Base-by-base conservation (phyloP, 2,329 filamentous ascomycete species). In the Cyclaneusma minus region DNA sequence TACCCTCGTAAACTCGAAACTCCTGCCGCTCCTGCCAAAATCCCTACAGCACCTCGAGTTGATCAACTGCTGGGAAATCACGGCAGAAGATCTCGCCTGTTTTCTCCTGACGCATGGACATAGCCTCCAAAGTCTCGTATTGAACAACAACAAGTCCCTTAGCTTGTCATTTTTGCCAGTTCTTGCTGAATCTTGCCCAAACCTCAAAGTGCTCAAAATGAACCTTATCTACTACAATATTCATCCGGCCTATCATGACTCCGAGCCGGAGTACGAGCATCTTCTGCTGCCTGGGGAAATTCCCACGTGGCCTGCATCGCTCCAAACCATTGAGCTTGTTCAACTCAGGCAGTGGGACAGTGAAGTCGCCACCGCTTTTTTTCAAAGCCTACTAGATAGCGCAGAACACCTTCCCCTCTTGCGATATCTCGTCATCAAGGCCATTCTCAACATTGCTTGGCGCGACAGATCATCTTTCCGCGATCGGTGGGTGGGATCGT, bases 361-460 rank as follows among this genome's bases (percentile, higher is more conserved):
- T 1, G 60, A 65, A 17, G 68, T 72, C 0, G 83, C 83, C 0
- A 70, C 80, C 39, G 71, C 69, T 30, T 81, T 94, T 39, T 79
- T 94, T 38, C 63, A 68, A 21, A 89, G 82, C 10, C 58, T 95
- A 3, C 64, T 87, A 13, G 64, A 84, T 31, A 70, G 68, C 25
- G 82, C 84, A 1, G 55, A 62, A 2, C 51, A 63, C 3, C 49
- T 95, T 13, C 67, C 62, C 0, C 55, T 70, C 31, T 62, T 95
- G 13, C 73, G 83, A 6, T 60, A 64, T 22, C 55, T 94, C 7
- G 62, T 67, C 2, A 66, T 94, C 37, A 80, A 76, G 41, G 74
- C 77, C 1, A 87, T 83, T 49, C 58, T 94, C 24, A 71, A 85
- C 42, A 66, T 72, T 23, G 73, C 78, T 14, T 93, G 84, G 81